Conservation (phyloP, 2,329 filamentous ascomycete genomes). For the Triangularia setosa region DNA sequence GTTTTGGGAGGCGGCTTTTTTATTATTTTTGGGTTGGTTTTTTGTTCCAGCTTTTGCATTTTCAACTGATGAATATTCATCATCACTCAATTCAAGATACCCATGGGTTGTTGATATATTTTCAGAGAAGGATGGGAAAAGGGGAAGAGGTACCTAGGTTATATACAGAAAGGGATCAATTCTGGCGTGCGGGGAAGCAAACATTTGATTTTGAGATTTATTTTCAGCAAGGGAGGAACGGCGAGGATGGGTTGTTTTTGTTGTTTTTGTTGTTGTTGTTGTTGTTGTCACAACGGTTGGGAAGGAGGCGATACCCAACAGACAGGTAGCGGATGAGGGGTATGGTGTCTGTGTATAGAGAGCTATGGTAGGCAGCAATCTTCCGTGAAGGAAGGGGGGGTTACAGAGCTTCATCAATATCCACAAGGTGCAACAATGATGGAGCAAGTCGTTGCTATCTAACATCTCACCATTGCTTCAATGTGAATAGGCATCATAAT, state of each 20-base stretch:
- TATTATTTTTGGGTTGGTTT: neutral
- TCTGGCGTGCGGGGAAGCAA: neutral
- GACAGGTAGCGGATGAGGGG: no score
- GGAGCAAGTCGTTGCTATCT: no score
- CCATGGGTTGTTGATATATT: conserved; percentile 1
- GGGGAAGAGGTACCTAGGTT: neutral
- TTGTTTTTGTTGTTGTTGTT: neutral
- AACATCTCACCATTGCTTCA: no score
- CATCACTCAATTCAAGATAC: neutral
- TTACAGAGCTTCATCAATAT: no score
- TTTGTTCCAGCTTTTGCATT: neutral
- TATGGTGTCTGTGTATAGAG: no score
- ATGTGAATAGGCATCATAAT: no score
- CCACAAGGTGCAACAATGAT: no score
- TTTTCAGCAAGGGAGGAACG: neutral
- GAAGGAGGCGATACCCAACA: no score
- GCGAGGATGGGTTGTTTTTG: neutral
- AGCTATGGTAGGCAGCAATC: no score
- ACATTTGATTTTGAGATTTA: neutral
- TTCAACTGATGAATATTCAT: neutral
- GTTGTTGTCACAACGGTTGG: neutral
- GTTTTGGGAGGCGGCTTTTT: neutral
- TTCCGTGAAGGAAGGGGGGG: no score
- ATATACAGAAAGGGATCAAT: neutral
- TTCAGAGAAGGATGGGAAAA: neutral